Base-by-base conservation (phyloP, 1,284 basidiomycete species). In the Peniophora sp. region DNA sequence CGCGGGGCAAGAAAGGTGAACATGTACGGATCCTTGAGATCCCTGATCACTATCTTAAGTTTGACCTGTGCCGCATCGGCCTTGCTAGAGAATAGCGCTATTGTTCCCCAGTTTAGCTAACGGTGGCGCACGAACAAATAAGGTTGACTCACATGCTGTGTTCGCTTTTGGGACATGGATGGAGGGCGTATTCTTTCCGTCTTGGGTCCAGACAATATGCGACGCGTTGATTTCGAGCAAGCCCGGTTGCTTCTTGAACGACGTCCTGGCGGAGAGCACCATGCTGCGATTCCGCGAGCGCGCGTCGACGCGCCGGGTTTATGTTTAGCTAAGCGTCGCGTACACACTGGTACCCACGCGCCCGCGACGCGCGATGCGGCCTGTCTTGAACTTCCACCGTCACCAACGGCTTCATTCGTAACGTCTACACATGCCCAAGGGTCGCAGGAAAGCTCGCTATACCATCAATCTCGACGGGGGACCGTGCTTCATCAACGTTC, bases 31-130 rank as follows among this genome's bases (percentile, higher is more conserved):
- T 70, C 71, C 50, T 85, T 83, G 61, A 88, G 81, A 44, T 70
- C 73, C 52, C 79, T 66, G 25, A 88, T 69, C 1, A 75, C 81
- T 25, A 91, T 69, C 62, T 91, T 90, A 48, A 92, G 71, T 52
- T 82, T 74, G 57, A 89, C 84, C 63, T 89, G 83, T 0, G 85
- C 67, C 2, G 86, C 79, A 52, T 84, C 85, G 58, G 85, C 83
- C 61, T 90, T 92, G 65, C 86, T 89, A 58, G 86, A 89, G 64
- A 90, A 91, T 34, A 92, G 72, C 14, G 83, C 89, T 89, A 60
- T 48, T 32, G 14, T 45, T 47, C 11, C 20, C 27, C 47, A 32
- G n/a, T 14, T 50, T 17, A n/a, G 45, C 48, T 47, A 5, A 36
- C 23, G 35, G 17, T 39, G 43, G 34, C 41, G 24, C 50, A 34